These are phyloP conservation scores for Suhomyces atakaporum DNA, from an alignment of 1,139 yeast genomes.

Conservation along the genomic window DNA sequence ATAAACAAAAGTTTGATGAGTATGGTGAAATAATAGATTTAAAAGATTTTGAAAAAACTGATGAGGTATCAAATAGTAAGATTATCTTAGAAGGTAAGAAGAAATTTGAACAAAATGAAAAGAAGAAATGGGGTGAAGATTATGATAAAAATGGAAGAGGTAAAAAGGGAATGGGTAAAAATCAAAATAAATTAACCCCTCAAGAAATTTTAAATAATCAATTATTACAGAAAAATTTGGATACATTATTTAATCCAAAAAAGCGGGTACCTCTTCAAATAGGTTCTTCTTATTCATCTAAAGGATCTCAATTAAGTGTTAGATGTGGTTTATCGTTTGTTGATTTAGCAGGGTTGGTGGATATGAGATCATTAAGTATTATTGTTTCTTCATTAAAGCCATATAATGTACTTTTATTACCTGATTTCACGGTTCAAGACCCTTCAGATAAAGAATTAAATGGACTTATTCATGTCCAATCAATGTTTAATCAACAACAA, in stretches of 20 bases:
- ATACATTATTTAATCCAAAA: constrained; percentile 60
- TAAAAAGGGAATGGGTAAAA: constrained; percentile 32
- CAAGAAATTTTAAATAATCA: constrained; percentile 48
- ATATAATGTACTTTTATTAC: constrained; percentile 61
- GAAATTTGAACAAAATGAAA: constrained; percentile 33
- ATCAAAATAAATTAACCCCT: constrained; percentile 42
- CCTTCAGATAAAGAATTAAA: constrained; percentile 23
- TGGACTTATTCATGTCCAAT: constrained; percentile 32
- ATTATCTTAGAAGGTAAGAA: constrained; percentile 34
- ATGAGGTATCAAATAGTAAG: constrained; percentile 44
- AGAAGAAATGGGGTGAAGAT: constrained; percentile 32
- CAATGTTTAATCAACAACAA: constrained; percentile 37
- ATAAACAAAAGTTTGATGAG: constrained; percentile 69
- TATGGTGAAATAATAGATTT: constrained; percentile 75
- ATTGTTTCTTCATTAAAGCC: constrained; percentile 83
- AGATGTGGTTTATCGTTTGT: constrained; percentile 76
- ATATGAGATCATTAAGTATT: constrained; percentile 76
- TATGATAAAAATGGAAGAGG: constrained; percentile 19
- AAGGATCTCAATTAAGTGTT: constrained; percentile 41
- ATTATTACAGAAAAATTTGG: constrained; percentile 49
- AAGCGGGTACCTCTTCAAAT: constrained; percentile 36
- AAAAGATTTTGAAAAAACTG: constrained; percentile 65
- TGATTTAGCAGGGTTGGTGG: constrained; percentile 85
- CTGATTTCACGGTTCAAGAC: constrained; percentile 41
- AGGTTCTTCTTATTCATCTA: constrained; percentile 22